phyloP scores from a whole-genome alignment of 352 stramenopile genomes.

The Phytophthora hibernalis region DNA sequence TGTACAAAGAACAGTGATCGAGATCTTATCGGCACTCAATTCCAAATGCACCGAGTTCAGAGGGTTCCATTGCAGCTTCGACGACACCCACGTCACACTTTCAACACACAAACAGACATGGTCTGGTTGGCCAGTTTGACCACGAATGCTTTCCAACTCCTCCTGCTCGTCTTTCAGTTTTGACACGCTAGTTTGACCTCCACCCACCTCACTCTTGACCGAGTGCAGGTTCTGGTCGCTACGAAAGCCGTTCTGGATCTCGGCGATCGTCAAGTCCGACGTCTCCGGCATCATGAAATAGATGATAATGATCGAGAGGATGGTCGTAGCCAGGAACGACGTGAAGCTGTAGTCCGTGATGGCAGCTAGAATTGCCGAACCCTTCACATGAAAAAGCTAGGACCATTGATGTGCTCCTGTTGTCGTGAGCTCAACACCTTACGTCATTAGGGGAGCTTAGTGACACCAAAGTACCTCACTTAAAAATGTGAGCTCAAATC shows the following conservation, averaged over 20 bases:
- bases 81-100: not conserved
- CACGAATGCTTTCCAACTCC: not conserved
- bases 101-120: not conserved
- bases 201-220: slow-evolving; percentile 6
- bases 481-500: too few species aligned
- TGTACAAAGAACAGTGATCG: not conserved
- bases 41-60: not conserved
- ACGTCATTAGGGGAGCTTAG: too few species aligned
- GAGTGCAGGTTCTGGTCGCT: slow-evolving; percentile 9
- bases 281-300: slow-evolving; percentile 61
- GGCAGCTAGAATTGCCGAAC: slow-evolving; percentile 45
- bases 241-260: slow-evolving; percentile 46
- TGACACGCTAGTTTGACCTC: not conserved
- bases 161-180: too few species aligned
- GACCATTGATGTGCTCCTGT: too few species aligned
- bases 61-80: not conserved
- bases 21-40: not conserved
- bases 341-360: slow-evolving; percentile 53
- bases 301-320: slow-evolving; percentile 44
- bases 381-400: too few species aligned
- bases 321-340: slow-evolving; percentile 51
- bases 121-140: not conserved
- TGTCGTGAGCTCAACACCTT: too few species aligned
- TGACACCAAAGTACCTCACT: too few species aligned
- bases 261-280: slow-evolving; percentile 56